Base-by-base conservation (phyloP, 345 rosid genomes). In the Reutealis trisperma region DNA sequence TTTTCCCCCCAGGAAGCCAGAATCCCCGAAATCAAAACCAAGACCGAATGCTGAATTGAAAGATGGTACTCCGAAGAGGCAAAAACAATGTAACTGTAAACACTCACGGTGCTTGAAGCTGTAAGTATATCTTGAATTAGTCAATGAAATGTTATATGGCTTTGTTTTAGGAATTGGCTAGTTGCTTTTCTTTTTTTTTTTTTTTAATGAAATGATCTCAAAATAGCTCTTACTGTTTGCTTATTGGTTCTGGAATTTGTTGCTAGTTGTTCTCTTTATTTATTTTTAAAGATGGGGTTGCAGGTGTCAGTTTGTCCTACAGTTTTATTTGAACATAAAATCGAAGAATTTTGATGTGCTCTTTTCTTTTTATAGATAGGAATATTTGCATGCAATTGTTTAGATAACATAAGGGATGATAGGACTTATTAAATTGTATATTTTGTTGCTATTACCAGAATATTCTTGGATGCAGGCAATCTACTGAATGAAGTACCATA, bases 31-130 rank as follows among this genome's bases (percentile, higher is more conserved):
- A 75, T 76, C 93, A 54, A 92, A 90, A 82, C 73, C 93, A 63
- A 88, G 95, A 80, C 75, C 93, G 42, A 86, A 72, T 67, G 81
- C 78, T 75, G 99, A 93, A 71, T 81, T 84, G 44, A 94, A 93
- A 87, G 99, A 96, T 74, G 90, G 91, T 63, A 91, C 98, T 57
- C 97, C 98, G 51, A 95, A 91, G 84, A 96, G 92, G 89, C 95
- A 90, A 78, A 96, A 94, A 71, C 98, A 94, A 83, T 96, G 98
- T 76, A 96, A 96, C 81, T 96, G 99, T 79, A 94, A 91, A 84
- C 99, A 96, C 82, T 96, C 98, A 3, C 97, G 94, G 47, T 94
- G 98, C 88, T 89, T 96, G 89, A 96, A 96, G 86, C 81, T 95
- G 99, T 95, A 85, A 84, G 98, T 85, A 62, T 76, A 68, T 80